Conservation (phyloP, 371 early-diverging fungal genomes). For the Paraphysoderma sedebokerense region DNA sequence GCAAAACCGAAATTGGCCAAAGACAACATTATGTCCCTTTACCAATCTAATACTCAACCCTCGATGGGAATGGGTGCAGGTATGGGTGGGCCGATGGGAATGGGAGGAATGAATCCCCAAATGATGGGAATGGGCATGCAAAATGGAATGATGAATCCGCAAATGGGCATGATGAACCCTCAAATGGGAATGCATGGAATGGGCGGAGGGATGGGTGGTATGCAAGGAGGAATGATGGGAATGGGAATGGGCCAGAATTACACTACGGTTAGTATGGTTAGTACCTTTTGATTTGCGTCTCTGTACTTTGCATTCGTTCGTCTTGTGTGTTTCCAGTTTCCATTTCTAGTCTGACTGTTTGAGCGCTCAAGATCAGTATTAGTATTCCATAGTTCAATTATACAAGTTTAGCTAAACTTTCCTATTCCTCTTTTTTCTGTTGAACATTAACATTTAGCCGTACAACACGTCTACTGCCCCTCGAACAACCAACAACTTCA, state of each 20-base stretch:
- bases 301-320: too few species aligned
- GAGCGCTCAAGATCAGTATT: too few species aligned
- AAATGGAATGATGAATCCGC: background rate
- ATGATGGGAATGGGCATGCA: background rate
- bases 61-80: background rate
- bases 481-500: too few species aligned
- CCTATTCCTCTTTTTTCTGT: too few species aligned
- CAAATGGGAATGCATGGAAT: background rate
- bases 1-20: background rate
- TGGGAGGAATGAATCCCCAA: background rate
- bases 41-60: background rate
- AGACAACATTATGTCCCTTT: background rate
- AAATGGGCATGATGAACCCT: background rate
- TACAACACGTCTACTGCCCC: too few species aligned
- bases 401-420: too few species aligned
- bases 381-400: too few species aligned
- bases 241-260: background rate
- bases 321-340: too few species aligned
- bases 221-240: constrained; percentile 1
- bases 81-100: background rate
- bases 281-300: too few species aligned
- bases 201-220: background rate
- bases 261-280: background rate
- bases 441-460: too few species aligned
- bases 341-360: too few species aligned